These are phyloP conservation scores for Podila epigama DNA, from an alignment of 192 early-diverging fungal genomes.

Conservation along the genomic window DNA sequence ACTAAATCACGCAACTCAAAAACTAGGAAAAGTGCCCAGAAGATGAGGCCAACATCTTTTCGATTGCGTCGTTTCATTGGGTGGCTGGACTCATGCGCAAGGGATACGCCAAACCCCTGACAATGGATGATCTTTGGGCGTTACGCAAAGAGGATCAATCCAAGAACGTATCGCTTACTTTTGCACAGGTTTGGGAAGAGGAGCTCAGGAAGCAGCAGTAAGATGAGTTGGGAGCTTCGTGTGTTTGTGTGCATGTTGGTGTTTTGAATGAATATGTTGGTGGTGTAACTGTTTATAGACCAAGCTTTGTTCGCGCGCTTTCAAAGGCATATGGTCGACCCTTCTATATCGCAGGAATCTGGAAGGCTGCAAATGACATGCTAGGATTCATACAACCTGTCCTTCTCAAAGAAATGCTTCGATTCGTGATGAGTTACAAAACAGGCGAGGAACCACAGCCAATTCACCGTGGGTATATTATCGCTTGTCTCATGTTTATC, in stretches of 20 bases:
- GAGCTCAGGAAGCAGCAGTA: slow-evolving; percentile 66
- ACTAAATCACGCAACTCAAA: not conserved
- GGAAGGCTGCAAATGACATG: slow-evolving; percentile 81
- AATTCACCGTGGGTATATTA: slow-evolving; percentile 74
- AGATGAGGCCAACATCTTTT: slow-evolving; percentile 84
- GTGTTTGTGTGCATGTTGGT: too few species aligned
- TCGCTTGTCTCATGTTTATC: slow-evolving; percentile 84
- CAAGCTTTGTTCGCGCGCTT: slow-evolving; percentile 55
- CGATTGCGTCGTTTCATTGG: slow-evolving; percentile 86
- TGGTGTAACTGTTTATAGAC: too few species aligned
- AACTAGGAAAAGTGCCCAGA: slow-evolving; percentile 74
- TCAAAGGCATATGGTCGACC: slow-evolving; percentile 64
- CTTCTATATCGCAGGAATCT: slow-evolving; percentile 76
- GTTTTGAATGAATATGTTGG: too few species aligned
- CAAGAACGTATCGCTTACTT: slow-evolving; percentile 61
- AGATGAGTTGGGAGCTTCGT: too few species aligned
- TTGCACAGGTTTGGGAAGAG: slow-evolving; percentile 72
- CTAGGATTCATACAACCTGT: slow-evolving; percentile 82
- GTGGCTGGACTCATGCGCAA: slow-evolving; percentile 85
- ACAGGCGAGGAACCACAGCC: slow-evolving; percentile 60
- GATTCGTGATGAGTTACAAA: slow-evolving; percentile 68
- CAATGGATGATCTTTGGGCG: slow-evolving; percentile 75
- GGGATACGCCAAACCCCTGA: slow-evolving; percentile 77
- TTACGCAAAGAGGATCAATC: slow-evolving; percentile 68
- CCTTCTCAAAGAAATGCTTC: slow-evolving; percentile 76